Base-by-base conservation (phyloP, 1,284 basidiomycete genomes). In the Ustilago curta region DNA sequence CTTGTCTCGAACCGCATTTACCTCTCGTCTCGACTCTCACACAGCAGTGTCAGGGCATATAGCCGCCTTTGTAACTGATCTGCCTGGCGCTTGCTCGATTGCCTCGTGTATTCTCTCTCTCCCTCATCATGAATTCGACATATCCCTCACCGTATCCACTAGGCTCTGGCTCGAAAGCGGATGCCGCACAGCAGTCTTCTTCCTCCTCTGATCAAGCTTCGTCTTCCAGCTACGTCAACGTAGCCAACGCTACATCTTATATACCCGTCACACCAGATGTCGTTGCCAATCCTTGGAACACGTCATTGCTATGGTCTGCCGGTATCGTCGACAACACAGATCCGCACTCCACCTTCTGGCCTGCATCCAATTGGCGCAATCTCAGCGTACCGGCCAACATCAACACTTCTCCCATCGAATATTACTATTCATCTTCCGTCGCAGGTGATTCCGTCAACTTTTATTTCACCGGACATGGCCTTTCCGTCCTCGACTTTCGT, bases 281-380 rank as follows among this genome's bases (percentile, higher is more conserved):
- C 18, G 64, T 72, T 19, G 70, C 70, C n/a, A 72, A 72, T 35
- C 70, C 70, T 8, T 72, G 59, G 59, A 72, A 72, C 37, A 72
- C 70, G 5, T 72, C 70, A 3, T 47, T 72, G 21, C 70, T 71
- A 35, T 71, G 69, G 69, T 71, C 69, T 1, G 40, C 21, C 12
- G 69, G 69, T 18, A 66, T 71, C 44, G 14, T 59, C n/a, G 63
- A 71, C 52, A 66, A 72, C 29, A n/a, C 52, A 21, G 70, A 72
- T 56, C 70, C 70, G 4, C 59, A 32, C 25, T 72, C 64, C 29
- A 67, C 61, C 55, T 72, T 75, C 25, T 67, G 42, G 56, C 59
- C 72, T 9, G 16, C 47, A 7, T 25, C 45, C 31, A 53, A 57
- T 19, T 70, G 63, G 63, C 53, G 18, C 48, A 74, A 71, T 18